Evolutionary conservation across 2,329 filamentous ascomycete genomes (phyloP), one percentile per base, ranked within the genome.

Genomic region (Aspergillus spinulosporus): DNA sequence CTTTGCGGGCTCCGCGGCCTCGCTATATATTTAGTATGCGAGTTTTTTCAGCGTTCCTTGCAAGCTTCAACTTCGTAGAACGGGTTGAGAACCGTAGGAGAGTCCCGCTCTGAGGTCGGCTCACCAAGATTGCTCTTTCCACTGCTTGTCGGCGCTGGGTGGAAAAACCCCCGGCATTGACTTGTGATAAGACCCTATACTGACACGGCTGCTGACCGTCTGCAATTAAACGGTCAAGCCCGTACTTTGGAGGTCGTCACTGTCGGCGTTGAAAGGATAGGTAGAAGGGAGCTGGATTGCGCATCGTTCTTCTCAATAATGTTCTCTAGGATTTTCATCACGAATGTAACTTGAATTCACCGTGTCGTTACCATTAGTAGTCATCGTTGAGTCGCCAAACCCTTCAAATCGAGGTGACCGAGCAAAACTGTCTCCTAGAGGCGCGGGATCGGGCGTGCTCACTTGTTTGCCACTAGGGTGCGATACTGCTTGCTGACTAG

Each of bases 41-140:
- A 53, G 6, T n/a, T 45, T 14, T 37, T 55, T 15, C 56, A 42
- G 9, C 53, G 55, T 31, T 61, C 58, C 47, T 63, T 62, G 21
- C 59, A 52, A 9, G 59, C 59, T 47, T 61, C 68, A 11, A 64
- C 58, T 37, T 71, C 63, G 48, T 67, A 70, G 51, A 72, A 72
- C 5, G 71, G 70, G 56, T 21, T 72, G 2, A 64, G 64, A 5
- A 72, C 64, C 5, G 59, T 42, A 1, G 62, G 63, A 15, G 43
- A 52, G 7, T 26, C 34, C 6, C 31, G 29, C 8, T 56, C 15
- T 3, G 59, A 62, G 2, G 50, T 40, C 7, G 15, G 45, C 32
- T 57, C 57, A 2, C 2, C 32, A n/a, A 46, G 45, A n/a, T 49
- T 55, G 9, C 40, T 54, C 26, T 29, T 31, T 26, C 15, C 31